Evolutionary conservation across 306 rosid genomes (phyloP).

Genomic region (Dryas drummondii): DNA sequence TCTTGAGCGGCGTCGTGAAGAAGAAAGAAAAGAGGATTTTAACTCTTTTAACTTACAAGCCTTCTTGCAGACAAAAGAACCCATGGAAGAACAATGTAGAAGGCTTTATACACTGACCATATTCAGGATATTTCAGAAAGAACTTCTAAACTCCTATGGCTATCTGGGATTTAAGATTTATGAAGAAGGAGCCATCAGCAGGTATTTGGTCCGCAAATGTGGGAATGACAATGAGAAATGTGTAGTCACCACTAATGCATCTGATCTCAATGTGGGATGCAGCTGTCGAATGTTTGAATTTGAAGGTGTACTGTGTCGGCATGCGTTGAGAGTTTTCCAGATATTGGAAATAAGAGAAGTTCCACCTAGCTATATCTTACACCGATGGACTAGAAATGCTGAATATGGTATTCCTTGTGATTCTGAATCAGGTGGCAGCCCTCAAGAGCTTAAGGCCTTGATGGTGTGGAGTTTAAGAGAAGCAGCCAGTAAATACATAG

Average conservation of each 20-base stretch:
- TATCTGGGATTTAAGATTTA: constrained; percentile 84
- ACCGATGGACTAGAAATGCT: constrained; percentile 87
- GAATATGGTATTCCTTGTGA: constrained; percentile 80
- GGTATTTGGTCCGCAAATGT: constrained; percentile 76
- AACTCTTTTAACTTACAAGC: constrained; percentile 71
- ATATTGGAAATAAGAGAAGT: constrained; percentile 79
- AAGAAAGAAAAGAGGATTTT: constrained; percentile 81
- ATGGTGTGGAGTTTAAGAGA: constrained; percentile 98
- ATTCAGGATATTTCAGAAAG: constrained; percentile 87
- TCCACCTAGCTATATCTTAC: constrained; percentile 77
- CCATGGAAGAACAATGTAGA: constrained; percentile 84
- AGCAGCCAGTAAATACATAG: constrained; percentile 82
- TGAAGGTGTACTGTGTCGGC: constrained; percentile 92
- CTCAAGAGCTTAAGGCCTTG: constrained; percentile 69
- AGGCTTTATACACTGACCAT: constrained; percentile 74
- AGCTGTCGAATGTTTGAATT: constrained; percentile 96
- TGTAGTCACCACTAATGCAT: constrained; percentile 57
- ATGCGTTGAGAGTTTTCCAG: constrained; percentile 78
- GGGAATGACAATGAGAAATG: constrained; percentile 77
- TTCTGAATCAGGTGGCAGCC: constrained; percentile 59
- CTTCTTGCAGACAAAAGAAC: constrained; percentile 90
- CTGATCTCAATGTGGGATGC: constrained; percentile 57
- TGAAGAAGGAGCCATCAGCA: constrained; percentile 61
- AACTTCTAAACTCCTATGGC: constrained; percentile 80
- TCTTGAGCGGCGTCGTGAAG: constrained; percentile 82